phyloP scores from a whole-genome alignment of 2,329 filamentous ascomycete genomes.

The Paraphaeosphaeria minitans region DNA sequence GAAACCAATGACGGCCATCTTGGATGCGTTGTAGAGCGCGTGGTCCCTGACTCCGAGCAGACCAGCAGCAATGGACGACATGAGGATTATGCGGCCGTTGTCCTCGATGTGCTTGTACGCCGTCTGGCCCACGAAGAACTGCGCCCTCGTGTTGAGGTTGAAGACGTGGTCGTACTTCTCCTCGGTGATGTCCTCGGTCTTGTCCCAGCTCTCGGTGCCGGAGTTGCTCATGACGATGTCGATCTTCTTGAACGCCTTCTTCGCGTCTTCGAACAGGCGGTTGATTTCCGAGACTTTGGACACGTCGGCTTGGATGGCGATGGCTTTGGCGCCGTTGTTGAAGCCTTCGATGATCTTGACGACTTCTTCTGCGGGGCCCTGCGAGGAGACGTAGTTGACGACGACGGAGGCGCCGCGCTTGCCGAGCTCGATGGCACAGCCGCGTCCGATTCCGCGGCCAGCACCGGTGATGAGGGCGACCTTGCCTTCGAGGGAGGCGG shows the following conservation, averaged over 20 bases:
- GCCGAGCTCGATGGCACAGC: conserved; percentile 70
- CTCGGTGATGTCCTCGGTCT: conserved; percentile 69
- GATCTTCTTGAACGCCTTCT: conserved; percentile 51
- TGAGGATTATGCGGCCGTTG: conserved; percentile 75
- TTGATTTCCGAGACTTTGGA: conserved; percentile 62
- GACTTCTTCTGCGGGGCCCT: conserved; percentile 56
- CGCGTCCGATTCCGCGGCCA: conserved; percentile 69
- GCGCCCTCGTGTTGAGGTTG: conserved; percentile 69
- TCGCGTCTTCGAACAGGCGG: conserved; percentile 57
- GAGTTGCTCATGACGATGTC: conserved; percentile 59
- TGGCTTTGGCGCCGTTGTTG: conserved; percentile 56
- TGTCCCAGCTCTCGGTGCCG: conserved; percentile 70
- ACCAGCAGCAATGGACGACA: conserved; percentile 72
- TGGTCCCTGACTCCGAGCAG: conserved; percentile 72
- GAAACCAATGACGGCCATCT: conserved; percentile 75
- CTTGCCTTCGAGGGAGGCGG: conserved; percentile 57
- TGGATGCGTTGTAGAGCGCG: conserved; percentile 72
- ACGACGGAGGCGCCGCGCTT: conserved; percentile 68
- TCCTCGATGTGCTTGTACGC: conserved; percentile 72
- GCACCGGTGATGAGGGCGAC: conserved; percentile 67
- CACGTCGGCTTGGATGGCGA: conserved; percentile 66
- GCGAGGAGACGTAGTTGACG: conserved; percentile 67
- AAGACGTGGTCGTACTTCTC: conserved; percentile 76
- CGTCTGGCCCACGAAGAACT: conserved; percentile 80
- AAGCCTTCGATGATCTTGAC: conserved; percentile 52